phyloP scores from a whole-genome alignment of 495 filamentous ascomycete genomes.

The Antarctomyces pellizariae region DNA sequence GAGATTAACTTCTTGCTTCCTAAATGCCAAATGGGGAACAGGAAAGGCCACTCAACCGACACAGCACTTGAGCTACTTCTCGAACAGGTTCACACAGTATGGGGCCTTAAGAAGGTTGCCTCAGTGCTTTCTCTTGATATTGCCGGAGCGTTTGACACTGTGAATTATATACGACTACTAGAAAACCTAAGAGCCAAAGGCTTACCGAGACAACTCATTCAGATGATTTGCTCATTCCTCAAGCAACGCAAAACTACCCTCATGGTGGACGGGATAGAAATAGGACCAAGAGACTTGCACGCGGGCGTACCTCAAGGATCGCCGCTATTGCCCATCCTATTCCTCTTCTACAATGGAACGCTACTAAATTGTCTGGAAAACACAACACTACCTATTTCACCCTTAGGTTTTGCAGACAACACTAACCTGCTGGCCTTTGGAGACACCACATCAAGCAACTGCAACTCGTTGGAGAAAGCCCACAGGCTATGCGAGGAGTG shows the following conservation, averaged over 20 bases:
- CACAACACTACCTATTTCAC: not conserved
- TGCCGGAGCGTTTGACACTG: slow-evolving; percentile 9
- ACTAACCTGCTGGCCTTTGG: slow-evolving; percentile 9
- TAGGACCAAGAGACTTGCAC: not conserved
- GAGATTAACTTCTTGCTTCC: slow-evolving; percentile 10
- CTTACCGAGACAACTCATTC: slow-evolving; percentile 2
- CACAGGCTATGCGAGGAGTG: slow-evolving; percentile 11
- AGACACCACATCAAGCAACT: slow-evolving; percentile 8
- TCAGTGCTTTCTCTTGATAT: slow-evolving; percentile 8
- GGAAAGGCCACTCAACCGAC: slow-evolving; percentile 6
- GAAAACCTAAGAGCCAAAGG: slow-evolving; percentile 6
- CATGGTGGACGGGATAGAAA: slow-evolving; percentile 1
- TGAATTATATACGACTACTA: slow-evolving; percentile 7
- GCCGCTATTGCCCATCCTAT: slow-evolving; percentile 15
- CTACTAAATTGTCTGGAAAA: slow-evolving; percentile 6
- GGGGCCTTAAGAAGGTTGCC: slow-evolving; percentile 2
- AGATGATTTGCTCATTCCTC: slow-evolving; percentile 5
- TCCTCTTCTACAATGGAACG: slow-evolving; percentile 16
- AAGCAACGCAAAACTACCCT: slow-evolving; percentile 3
- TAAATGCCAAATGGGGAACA: slow-evolving; percentile 7
- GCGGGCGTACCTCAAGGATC: slow-evolving; percentile 13
- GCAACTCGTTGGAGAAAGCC: slow-evolving; percentile 8
- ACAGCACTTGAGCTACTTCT: slow-evolving; percentile 10
- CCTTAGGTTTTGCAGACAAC: slow-evolving; percentile 13
- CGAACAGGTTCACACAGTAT: slow-evolving; percentile 6